A percentile compares a stretch with the other conserved stretches of the same genome.
phyloP scores from a whole-genome alignment of 176 grass and related monocot genomes.

The Metroxylon sagu region DNA sequence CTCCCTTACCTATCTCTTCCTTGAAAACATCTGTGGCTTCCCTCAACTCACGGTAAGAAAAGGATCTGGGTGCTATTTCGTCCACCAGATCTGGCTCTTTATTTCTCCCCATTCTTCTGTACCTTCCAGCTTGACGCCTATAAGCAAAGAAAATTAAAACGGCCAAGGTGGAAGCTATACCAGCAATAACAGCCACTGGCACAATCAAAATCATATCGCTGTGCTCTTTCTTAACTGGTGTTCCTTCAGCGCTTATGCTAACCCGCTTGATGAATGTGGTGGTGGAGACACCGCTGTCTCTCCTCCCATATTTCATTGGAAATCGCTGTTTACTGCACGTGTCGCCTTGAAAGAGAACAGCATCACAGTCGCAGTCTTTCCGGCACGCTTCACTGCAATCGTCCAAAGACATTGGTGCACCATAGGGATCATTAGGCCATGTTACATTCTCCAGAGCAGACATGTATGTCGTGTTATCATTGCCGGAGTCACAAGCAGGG shows the following conservation, averaged over 20 bases:
- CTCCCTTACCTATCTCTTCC: conserved; percentile 31
- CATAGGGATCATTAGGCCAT: conserved; percentile 16
- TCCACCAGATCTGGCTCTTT: conserved; percentile 5
- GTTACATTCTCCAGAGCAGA: conserved; percentile 1
- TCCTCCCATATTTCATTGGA: conserved; percentile 28
- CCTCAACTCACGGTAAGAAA: conserved; percentile 30
- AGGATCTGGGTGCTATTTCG: conserved; percentile 6
- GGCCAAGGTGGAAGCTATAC: no score
- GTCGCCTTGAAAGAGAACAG: conserved; percentile 9
- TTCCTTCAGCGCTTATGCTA: background rate
- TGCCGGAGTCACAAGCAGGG: no score
- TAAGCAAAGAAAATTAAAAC: no score
- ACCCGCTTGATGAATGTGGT: conserved; percentile 30
- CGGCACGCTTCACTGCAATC: conserved; percentile 26
- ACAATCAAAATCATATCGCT: no score
- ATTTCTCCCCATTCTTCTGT: conserved; percentile 1
- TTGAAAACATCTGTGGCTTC: conserved; percentile 15
- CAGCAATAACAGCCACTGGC: no score
- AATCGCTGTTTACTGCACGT: conserved; percentile 26
- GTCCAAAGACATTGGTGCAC: background rate
- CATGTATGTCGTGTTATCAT: conserved; percentile 11
- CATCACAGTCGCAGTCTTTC: conserved; percentile 26
- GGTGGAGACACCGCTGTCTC: background rate
- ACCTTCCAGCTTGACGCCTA: no score
- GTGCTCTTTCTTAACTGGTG: no score